A percentile compares a stretch with the other conserved stretches of the same genome.
phyloP scores from a whole-genome alignment of 2,329 filamentous ascomycete species.

The Venturia asperata region DNA sequence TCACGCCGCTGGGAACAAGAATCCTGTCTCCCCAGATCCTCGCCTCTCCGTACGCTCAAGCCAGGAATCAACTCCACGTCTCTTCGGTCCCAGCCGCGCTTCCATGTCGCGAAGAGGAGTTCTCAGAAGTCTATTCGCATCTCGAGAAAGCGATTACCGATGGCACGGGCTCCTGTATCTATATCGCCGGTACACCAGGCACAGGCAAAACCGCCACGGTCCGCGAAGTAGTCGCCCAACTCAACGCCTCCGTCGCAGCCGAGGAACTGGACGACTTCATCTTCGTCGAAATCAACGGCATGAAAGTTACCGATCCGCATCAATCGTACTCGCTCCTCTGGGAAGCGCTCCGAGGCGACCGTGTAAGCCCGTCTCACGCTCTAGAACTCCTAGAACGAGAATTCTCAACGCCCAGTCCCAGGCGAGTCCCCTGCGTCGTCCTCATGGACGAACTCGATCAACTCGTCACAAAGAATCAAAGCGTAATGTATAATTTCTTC shows the following conservation, averaged over 20 bases:
- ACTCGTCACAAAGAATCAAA: constrained; percentile 94
- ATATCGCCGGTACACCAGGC: constrained; percentile 96
- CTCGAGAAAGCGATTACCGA: constrained; percentile 91
- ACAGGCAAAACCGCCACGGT: constrained; percentile 98
- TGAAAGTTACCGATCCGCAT: constrained; percentile 98
- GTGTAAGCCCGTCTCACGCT: constrained; percentile 85
- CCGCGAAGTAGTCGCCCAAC: constrained; percentile 80
- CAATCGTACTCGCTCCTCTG: constrained; percentile 92
- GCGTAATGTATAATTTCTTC: constrained; percentile 99
- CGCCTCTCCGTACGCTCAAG: constrained; percentile 84
- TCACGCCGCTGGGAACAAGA: constrained; percentile 88
- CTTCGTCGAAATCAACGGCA: constrained; percentile 98
- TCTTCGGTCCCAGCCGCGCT: constrained; percentile 84
- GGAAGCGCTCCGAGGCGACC: constrained; percentile 90
- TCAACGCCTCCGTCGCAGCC: constrained; percentile 77
- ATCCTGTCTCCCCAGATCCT: constrained; percentile 70
- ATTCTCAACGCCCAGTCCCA: constrained; percentile 83
- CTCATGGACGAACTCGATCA: constrained; percentile 98
- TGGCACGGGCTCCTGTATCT: constrained; percentile 91
- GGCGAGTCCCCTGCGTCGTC: constrained; percentile 89
- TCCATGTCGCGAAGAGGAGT: constrained; percentile 87
- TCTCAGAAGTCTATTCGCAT: constrained; percentile 84
- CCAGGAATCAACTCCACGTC: constrained; percentile 82
- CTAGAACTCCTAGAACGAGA: constrained; percentile 85
- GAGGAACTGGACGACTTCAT: constrained; percentile 98